These are phyloP conservation scores for Exsudoporus frostii DNA, from an alignment of 768 basidiomycete genomes.

Conservation along the genomic window DNA sequence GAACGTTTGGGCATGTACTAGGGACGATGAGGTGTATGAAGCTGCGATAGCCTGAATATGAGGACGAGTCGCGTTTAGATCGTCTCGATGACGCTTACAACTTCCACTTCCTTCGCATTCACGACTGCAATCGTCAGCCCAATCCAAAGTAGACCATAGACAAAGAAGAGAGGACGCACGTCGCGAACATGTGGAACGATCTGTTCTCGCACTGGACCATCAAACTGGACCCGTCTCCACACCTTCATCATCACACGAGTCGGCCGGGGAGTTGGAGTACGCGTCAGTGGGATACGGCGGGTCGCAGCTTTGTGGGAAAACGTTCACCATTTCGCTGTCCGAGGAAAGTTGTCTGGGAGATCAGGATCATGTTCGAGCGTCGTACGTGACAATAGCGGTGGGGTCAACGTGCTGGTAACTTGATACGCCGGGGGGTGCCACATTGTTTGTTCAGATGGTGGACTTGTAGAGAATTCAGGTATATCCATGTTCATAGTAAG, in stretches of 20 bases:
- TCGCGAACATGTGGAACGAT: constrained; percentile 50
- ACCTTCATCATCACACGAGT: constrained; percentile 43
- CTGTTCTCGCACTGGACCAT: constrained; percentile 73
- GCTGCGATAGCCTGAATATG: neutral
- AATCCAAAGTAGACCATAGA: neutral
- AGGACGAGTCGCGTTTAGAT: neutral
- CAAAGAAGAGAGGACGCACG: constrained; percentile 32
- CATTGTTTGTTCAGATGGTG: neutral
- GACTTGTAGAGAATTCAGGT: neutral
- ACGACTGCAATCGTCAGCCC: neutral
- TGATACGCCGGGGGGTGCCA: constrained; percentile 36
- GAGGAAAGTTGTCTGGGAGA: constrained; percentile 45
- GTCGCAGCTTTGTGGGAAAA: neutral
- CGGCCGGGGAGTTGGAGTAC: neutral
- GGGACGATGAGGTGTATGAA: neutral
- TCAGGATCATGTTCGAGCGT: constrained; percentile 23
- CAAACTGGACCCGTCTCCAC: constrained; percentile 66
- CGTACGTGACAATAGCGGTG: constrained; percentile 4
- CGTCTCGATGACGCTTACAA: neutral
- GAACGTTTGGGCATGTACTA: constrained; percentile 29
- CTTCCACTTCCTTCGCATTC: neutral
- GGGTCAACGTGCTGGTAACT: constrained; percentile 15
- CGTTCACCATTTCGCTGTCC: constrained; percentile 54
- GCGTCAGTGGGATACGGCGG: neutral
- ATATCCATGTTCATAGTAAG: too few relatives aligned